Evolutionary conservation across 495 filamentous ascomycete species (phyloP).

Genomic region (Penicillium taxi): DNA sequence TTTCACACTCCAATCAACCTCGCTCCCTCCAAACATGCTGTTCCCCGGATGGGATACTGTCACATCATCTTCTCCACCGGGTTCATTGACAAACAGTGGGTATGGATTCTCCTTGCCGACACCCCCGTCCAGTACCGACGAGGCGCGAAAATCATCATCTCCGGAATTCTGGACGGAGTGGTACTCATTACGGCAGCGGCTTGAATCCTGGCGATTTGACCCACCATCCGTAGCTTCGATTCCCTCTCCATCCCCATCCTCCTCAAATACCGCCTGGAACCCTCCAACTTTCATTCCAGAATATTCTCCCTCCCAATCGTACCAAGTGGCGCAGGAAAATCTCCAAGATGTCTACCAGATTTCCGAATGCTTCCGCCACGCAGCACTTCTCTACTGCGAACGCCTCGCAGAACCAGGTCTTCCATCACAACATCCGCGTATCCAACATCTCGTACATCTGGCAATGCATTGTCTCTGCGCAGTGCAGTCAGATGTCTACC

Average conservation of each 20-base stretch:
- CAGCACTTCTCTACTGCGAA: conserved; percentile 84
- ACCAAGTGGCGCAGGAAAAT: conserved; percentile 29
- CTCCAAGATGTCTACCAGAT: conserved; percentile 53
- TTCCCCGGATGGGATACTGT: conserved; percentile 20
- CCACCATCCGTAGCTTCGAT: conserved; percentile 24
- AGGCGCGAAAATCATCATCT: conserved; percentile 19
- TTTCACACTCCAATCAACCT: conserved; percentile 22
- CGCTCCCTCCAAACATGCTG: conserved; percentile 36
- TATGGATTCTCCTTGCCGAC: conserved; percentile 24
- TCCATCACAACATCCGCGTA: conserved; percentile 66
- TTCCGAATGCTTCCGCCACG: conserved; percentile 83
- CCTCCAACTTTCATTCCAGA: conserved; percentile 28
- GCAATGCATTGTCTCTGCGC: conserved; percentile 74
- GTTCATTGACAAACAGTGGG: conserved; percentile 6
- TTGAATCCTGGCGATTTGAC: conserved; percentile 78
- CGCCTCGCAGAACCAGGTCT: conserved; percentile 73
- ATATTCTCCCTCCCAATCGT: conserved; percentile 21
- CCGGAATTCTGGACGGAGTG: conserved; percentile 77
- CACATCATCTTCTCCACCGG: conserved; percentile 2
- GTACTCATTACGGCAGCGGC: conserved; percentile 64
- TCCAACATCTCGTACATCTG: conserved; percentile 73
- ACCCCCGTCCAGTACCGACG: conserved; percentile 22
- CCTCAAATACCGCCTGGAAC: conserved; percentile 27
- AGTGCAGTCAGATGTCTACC: conserved; percentile 76
- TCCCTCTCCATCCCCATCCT: conserved; percentile 15